Conservation (phyloP, 192 early-diverging fungal species). For the Gonapodya prolifera region DNA sequence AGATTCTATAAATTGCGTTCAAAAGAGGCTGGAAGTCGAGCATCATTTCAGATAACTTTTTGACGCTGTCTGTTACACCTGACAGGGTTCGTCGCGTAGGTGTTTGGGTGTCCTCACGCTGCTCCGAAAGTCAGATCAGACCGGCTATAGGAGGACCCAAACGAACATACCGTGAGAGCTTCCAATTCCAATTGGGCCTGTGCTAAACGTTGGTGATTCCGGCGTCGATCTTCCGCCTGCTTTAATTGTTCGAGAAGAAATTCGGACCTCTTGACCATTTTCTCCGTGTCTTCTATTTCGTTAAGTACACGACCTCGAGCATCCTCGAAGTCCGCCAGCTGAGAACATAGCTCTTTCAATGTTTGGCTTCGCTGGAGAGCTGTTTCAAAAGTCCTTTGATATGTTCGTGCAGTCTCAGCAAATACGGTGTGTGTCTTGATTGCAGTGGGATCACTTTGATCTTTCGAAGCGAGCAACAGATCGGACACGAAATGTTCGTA, state of each 20-base stretch:
- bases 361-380: neutral
- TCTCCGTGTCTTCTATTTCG: neutral
- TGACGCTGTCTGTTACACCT: neutral
- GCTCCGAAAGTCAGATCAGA: neutral
- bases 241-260: neutral
- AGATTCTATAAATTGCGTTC: neutral
- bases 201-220: neutral
- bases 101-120: neutral
- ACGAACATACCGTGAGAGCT: neutral
- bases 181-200: neutral
- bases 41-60: neutral
- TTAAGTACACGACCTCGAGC: neutral
- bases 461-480: neutral
- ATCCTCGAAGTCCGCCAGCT: neutral
- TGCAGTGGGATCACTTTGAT: neutral
- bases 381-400: neutral
- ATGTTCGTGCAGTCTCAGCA: neutral
- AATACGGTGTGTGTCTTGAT: neutral
- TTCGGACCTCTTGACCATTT: neutral
- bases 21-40: neutral
- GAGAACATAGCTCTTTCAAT: neutral
- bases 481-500: neutral
- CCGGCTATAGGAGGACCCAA: neutral
- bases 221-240: neutral
- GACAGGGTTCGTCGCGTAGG: neutral